Base-by-base conservation (phyloP, 2,329 filamentous ascomycete species). In the Cladosporium sp. region DNA sequence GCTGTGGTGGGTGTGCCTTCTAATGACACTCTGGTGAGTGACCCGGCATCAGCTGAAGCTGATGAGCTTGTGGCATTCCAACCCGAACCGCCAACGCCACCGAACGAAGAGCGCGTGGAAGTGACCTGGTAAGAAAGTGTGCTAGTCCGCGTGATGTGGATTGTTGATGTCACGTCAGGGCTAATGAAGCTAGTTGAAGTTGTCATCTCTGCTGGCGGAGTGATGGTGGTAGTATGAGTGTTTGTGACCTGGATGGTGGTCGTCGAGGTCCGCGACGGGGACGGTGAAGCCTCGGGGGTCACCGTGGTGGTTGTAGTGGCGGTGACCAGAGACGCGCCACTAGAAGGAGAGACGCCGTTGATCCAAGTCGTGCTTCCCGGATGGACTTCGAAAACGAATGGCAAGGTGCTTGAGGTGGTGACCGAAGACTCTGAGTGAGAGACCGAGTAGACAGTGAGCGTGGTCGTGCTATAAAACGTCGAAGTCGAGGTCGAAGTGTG, bases 61-160 rank as follows among this genome's bases (percentile, higher is more conserved):
- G 38, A 30, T 13, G 27, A 18, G 16, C 38, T 55, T 11, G 60
- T 53, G 19, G 43, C 48, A 41, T 64, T 64, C 62, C 62, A 64
- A 4, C 62, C 62, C 7, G 50, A 53, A 20, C 54, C 53, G 8
- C 59, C 59, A 4, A 60, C 49, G n/a, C 61, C 61, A 20, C 55
- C 38, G 42, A 59, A 60, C 4, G 61, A 56, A 3, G 57, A 46
- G 38, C 25, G 57, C 48, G 43, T 48, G 7, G 18, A 7, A 32
- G 50, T 49, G 6, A 18, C 13, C 53, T 48, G 19, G 54, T 56
- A 16, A 48, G 50, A 7, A 51, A 59, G 9, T 62, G 55, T 54
- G 11, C 57, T 52, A 5, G 63, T 64, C 12, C 48, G 48, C 3
- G 62, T 64, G 54, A 59, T 63, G 13, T 56, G 61, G 25, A 56